These are phyloP conservation scores for Penicillium decumbens DNA, from an alignment of 2,329 filamentous ascomycete species.

Conservation along the genomic window DNA sequence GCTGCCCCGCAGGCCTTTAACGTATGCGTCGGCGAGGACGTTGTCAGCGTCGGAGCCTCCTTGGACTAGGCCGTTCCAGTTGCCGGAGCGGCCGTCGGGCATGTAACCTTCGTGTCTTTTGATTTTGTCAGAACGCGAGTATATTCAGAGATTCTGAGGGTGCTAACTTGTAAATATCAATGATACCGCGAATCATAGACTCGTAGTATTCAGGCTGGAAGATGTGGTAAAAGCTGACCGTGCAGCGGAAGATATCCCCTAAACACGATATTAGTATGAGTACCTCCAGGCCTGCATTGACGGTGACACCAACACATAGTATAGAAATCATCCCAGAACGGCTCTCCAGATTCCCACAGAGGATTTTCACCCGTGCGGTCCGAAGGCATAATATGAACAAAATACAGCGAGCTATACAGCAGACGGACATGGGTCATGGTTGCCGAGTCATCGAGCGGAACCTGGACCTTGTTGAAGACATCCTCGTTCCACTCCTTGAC, in stretches of 20 bases:
- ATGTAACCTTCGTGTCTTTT: slow-evolving; percentile 51
- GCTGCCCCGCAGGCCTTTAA: slow-evolving; percentile 61
- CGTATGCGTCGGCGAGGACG: slow-evolving; percentile 66
- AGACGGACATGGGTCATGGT: slow-evolving; percentile 29
- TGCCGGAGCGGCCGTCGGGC: slow-evolving; percentile 63
- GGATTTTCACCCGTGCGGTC: slow-evolving; percentile 69
- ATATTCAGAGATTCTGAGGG: too few relatives aligned
- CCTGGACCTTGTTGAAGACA: slow-evolving; percentile 44
- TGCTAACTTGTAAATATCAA: slow-evolving; percentile 62
- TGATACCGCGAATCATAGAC: slow-evolving; percentile 61
- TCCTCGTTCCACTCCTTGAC: slow-evolving; percentile 58
- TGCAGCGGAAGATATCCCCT: slow-evolving; percentile 63
- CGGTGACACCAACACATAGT: slow-evolving; percentile 45
- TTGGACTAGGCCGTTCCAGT: slow-evolving; percentile 60
- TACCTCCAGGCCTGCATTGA: background rate
- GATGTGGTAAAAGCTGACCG: slow-evolving; percentile 61
- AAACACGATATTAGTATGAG: slow-evolving; percentile 21
- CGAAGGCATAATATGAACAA: slow-evolving; percentile 63
- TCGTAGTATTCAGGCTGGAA: slow-evolving; percentile 60
- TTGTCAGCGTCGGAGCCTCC: slow-evolving; percentile 68
- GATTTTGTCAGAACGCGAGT: too few relatives aligned
- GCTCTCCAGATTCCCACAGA: slow-evolving; percentile 58
- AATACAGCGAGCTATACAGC: slow-evolving; percentile 47
- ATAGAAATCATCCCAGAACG: slow-evolving; percentile 67
- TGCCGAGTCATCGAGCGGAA: slow-evolving; percentile 31